phyloP scores from a whole-genome alignment of 2,329 filamentous ascomycete genomes.

The Pseudocercospora eumusae region DNA sequence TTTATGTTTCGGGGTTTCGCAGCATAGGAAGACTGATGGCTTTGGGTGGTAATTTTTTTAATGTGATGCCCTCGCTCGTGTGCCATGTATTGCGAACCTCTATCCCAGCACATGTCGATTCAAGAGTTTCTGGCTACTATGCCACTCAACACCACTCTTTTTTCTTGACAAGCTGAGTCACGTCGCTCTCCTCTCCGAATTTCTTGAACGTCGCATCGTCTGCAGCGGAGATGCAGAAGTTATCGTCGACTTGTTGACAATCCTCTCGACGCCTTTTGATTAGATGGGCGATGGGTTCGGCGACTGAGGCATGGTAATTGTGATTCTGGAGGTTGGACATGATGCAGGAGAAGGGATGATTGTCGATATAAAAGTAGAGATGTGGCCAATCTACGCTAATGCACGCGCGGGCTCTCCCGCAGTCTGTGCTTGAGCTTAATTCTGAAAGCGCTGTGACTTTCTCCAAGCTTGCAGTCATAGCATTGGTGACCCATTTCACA shows the following conservation, averaged over 20 bases:
- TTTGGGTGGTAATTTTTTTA: not conserved
- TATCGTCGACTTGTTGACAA: slow-evolving; percentile 19
- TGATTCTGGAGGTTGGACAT: not conserved
- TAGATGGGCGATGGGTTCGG: slow-evolving; percentile 5
- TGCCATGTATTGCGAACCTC: not conserved
- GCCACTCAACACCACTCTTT: slow-evolving; percentile 19
- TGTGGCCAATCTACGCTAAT: not conserved
- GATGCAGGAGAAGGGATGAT: not conserved
- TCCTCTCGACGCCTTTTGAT: slow-evolving; percentile 16
- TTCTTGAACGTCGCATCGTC: slow-evolving; percentile 17
- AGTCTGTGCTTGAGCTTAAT: not conserved
- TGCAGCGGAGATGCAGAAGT: slow-evolving; percentile 13
- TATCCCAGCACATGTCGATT: not conserved
- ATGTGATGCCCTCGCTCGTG: not conserved
- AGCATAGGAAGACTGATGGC: not conserved
- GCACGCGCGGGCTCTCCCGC: not conserved
- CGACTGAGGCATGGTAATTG: not conserved
- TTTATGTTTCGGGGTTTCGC: not conserved
- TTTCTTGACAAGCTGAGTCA: slow-evolving; percentile 16
- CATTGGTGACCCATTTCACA: not conserved
- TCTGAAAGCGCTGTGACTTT: not conserved
- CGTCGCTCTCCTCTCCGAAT: slow-evolving; percentile 21
- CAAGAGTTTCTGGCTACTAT: slow-evolving; percentile 8
- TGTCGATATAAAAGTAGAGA: too few relatives aligned
- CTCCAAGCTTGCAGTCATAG: not conserved